Evolutionary conservation across 2,329 filamentous ascomycete genomes (phyloP).

Genomic region (Colletotrichum melonis): DNA sequence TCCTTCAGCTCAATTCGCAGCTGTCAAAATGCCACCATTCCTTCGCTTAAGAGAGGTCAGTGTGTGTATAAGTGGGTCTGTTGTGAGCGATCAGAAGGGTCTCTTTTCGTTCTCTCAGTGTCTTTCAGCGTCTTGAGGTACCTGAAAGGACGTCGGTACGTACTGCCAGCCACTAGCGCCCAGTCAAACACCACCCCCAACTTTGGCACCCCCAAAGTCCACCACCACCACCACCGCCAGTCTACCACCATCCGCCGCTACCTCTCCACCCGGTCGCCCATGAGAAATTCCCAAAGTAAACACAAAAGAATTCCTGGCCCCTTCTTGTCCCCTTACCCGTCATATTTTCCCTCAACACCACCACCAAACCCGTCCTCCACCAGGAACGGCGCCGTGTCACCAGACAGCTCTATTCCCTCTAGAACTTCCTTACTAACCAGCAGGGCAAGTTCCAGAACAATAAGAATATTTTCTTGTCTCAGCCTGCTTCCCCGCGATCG

Average conservation of each 20-base stretch:
- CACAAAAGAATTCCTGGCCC: constrained; percentile 33
- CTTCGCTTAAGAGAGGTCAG: constrained; percentile 19
- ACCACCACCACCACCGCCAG: too few relatives aligned
- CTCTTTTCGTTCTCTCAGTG: not conserved
- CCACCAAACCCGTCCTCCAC: constrained; percentile 12
- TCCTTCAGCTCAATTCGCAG: not conserved
- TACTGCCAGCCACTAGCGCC: constrained; percentile 17
- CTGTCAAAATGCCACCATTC: constrained; percentile 28
- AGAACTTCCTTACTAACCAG: not conserved
- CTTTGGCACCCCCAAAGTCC: not conserved
- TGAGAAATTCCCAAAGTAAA: constrained; percentile 34
- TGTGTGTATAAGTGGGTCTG: constrained; percentile 6
- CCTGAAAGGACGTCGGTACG: not conserved
- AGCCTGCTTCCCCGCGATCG: constrained; percentile 10
- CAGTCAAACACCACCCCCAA: not conserved
- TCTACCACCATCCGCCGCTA: not conserved
- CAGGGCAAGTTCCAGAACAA: constrained; percentile 2
- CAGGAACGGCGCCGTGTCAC: constrained; percentile 17
- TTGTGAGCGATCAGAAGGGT: not conserved
- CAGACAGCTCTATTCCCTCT: constrained; percentile 6
- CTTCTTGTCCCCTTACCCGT: constrained; percentile 10
- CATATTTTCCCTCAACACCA: constrained; percentile 21
- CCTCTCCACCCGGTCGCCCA: not conserved
- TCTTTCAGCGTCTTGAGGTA: not conserved
- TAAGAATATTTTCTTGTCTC: constrained; percentile 10